Conservation (phyloP, 2,329 filamentous ascomycete species). For the Botryotinia convoluta region DNA sequence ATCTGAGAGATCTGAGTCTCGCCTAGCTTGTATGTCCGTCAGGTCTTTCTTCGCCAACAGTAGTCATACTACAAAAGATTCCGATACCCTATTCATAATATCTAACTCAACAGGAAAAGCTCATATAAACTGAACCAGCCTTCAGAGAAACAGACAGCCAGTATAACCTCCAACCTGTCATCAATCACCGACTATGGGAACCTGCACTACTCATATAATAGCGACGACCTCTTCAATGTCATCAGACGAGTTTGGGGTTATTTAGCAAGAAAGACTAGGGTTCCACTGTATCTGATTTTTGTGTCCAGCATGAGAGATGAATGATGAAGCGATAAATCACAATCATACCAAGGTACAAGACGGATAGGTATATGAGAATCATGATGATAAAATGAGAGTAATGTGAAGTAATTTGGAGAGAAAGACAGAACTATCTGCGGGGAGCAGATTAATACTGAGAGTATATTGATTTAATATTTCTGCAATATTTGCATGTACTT, state of each 20-base stretch:
- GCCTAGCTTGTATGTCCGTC: no score
- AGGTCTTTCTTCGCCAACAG: no score
- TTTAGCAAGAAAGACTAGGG: not conserved
- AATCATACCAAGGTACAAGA: not conserved
- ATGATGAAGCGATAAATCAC: not conserved
- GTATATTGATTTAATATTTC: not conserved
- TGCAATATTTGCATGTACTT: not conserved
- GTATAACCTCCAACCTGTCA: rapidly evolving
- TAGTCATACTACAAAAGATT: no score
- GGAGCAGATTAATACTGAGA: not conserved
- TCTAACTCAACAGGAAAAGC: no score
- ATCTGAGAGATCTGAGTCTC: no score
- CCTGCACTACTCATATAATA: not conserved
- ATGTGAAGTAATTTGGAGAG: not conserved
- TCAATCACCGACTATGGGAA: not conserved
- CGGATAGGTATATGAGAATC: not conserved
- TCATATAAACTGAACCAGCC: no score
- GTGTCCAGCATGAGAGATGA: not conserved
- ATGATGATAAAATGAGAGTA: not conserved
- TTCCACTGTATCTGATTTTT: not conserved
- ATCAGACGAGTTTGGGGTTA: not conserved
- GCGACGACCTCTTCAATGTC: not conserved
- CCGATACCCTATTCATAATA: no score
- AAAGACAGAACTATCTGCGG: not conserved
- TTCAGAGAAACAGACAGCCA: rapidly evolving